These are phyloP conservation scores for Phragmites australis DNA, from an alignment of 176 grass and related monocot genomes.

Conservation along the genomic window DNA sequence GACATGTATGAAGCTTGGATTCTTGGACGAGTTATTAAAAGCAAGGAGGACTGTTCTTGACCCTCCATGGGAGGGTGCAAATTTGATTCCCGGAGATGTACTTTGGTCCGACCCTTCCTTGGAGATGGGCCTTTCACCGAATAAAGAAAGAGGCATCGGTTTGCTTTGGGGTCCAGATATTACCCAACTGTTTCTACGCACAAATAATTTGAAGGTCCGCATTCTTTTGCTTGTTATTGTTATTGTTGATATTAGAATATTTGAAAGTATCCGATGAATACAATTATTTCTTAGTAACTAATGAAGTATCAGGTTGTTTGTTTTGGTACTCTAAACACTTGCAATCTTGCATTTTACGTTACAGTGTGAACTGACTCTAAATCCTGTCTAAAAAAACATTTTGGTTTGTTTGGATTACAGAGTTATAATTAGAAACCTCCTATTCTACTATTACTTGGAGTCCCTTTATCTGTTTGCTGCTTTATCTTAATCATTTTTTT, in stretches of 20 bases:
- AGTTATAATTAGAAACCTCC: background rate
- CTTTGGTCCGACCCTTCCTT: conserved; percentile 94
- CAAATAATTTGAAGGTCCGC: conserved; percentile 86
- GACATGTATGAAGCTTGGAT: conserved; percentile 74
- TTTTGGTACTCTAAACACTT: background rate
- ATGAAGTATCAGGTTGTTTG: conserved; percentile 4
- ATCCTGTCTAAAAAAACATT: background rate
- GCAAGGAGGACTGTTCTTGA: conserved; percentile 95
- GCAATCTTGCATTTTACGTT: background rate
- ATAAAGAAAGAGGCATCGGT: conserved; percentile 94
- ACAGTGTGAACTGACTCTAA: background rate
- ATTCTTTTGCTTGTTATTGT: conserved; percentile 17
- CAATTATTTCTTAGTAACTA: background rate
- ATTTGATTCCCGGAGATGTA: conserved; percentile 96
- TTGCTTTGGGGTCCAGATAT: conserved; percentile 98
- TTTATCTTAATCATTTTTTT: too few relatives aligned
- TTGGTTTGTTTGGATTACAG: background rate
- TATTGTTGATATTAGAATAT: background rate
- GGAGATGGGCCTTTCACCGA: conserved; percentile 68
- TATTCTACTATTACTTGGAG: background rate
- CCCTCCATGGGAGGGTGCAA: conserved; percentile 83
- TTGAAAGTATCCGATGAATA: background rate
- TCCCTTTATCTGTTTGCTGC: background rate
- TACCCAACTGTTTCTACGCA: conserved; percentile 83
- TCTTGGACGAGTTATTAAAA: conserved; percentile 75